Evolutionary conservation across 805 yeast genomes (phyloP).

Genomic region (Torulaspora franciscae): DNA sequence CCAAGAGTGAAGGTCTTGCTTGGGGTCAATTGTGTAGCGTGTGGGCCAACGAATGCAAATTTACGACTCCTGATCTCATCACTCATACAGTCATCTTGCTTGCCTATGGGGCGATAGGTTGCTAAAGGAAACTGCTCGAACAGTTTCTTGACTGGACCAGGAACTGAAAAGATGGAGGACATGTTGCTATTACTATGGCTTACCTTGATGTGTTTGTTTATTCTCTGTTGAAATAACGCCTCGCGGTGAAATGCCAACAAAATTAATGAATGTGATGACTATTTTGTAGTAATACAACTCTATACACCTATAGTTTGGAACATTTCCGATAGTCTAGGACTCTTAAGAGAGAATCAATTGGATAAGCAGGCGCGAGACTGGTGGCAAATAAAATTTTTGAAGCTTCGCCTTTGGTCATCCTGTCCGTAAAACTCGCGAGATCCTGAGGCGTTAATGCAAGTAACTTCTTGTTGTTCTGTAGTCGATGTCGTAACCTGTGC

Average conservation of each 20-base stretch:
- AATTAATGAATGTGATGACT: background rate
- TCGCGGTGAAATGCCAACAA: background rate
- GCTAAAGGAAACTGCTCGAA: conserved; percentile 51
- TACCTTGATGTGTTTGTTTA: background rate
- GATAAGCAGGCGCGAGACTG: conserved; percentile 30
- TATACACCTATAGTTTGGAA: background rate
- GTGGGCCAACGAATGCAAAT: conserved; percentile 19
- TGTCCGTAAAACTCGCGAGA: conserved; percentile 8
- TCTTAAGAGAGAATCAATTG: conserved; percentile 21
- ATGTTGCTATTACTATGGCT: background rate
- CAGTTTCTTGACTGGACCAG: conserved; percentile 41
- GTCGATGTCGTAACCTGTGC: conserved; percentile 12
- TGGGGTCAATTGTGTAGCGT: conserved; percentile 7
- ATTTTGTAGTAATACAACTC: background rate
- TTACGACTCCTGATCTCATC: conserved; percentile 24
- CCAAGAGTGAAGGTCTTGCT: conserved; percentile 46
- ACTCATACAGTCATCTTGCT: conserved; percentile 28
- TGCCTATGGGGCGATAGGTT: conserved; percentile 38
- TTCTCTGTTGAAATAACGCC: background rate
- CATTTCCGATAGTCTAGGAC: conserved; percentile 15
- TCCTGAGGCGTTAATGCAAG: conserved; percentile 5
- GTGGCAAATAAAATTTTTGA: conserved; percentile 28
- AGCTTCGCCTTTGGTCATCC: conserved; percentile 29
- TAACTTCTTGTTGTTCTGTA: conserved; percentile 3
- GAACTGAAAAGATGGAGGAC: conserved; percentile 27